Evolutionary conservation across 352 stramenopile species (phyloP).

Genomic region (Lagenidium giganteum): DNA sequence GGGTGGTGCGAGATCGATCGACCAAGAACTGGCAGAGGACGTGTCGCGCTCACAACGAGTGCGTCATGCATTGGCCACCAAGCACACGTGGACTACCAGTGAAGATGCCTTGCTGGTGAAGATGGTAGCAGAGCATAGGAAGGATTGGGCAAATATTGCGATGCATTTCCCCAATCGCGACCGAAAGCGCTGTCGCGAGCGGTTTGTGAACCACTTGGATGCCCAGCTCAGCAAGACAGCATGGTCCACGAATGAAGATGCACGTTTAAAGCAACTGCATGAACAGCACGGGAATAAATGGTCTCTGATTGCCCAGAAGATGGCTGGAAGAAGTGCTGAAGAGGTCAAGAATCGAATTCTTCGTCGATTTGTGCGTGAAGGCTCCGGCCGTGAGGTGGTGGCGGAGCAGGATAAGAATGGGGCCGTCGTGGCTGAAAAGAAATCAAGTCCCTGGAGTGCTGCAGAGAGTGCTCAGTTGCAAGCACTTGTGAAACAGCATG

Average conservation of each 20-base stretch:
- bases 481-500: constrained; percentile 32
- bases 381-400: constrained; percentile 7
- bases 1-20: background rate
- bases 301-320: constrained; percentile 22
- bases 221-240: constrained; percentile 16
- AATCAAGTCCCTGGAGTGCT: constrained; percentile 14
- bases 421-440: background rate
- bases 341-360: constrained; percentile 55
- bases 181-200: constrained; percentile 66
- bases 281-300: constrained; percentile 23
- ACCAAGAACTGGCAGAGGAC: background rate
- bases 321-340: constrained; percentile 35
- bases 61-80: constrained; percentile 3
- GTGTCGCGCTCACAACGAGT: background rate
- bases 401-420: background rate
- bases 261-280: constrained; percentile 29
- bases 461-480: constrained; percentile 35
- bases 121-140: constrained; percentile 32
- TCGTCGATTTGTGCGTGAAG: too few relatives aligned
- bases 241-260: constrained; percentile 50
- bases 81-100: constrained; percentile 31
- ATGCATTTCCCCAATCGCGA: constrained; percentile 31
- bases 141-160: constrained; percentile 36
- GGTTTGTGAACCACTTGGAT: constrained; percentile 69
- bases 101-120: constrained; percentile 40